Conservation (phyloP, 768 basidiomycete genomes). For the Saitozyma sp. region DNA sequence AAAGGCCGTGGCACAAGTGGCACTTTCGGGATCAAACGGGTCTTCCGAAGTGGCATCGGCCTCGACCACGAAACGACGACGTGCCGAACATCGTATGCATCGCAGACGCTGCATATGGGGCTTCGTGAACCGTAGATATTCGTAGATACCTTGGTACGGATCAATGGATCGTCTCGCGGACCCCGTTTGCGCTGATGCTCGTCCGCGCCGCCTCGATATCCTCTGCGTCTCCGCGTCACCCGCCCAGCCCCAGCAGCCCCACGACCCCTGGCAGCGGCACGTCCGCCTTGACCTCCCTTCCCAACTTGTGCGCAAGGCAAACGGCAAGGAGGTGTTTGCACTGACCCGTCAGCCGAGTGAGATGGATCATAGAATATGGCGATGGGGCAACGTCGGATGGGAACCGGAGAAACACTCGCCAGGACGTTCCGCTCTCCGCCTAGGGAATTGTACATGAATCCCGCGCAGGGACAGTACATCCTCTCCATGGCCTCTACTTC, state of each 20-base stretch:
- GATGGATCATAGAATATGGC: too few relatives aligned
- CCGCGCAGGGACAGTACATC: constrained; percentile 45
- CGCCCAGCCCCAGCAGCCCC: constrained; percentile 22
- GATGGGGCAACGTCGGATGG: neutral
- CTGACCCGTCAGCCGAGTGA: constrained; percentile 12
- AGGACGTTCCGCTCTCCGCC: constrained; percentile 31
- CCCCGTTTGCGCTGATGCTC: too few relatives aligned
- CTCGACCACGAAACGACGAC: neutral
- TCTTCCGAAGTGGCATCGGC: neutral
- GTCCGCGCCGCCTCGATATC: too few relatives aligned
- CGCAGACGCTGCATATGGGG: neutral
- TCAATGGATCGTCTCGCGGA: neutral
- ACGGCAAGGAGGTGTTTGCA: constrained; percentile 45
- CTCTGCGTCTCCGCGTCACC: neutral
- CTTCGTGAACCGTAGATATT: neutral
- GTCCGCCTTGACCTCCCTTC: constrained; percentile 25
- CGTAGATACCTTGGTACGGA: neutral
- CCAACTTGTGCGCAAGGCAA: constrained; percentile 28
- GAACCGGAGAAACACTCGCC: constrained; percentile 14
- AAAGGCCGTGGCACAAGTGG: too few relatives aligned
- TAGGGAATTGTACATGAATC: constrained; percentile 40
- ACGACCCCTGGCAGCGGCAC: constrained; percentile 25
- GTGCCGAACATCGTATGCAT: neutral
- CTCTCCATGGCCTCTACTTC: constrained; percentile 1
- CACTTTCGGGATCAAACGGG: neutral